Percentiles rank a stretch among this genome's conserved stretches.
phyloP scores from a whole-genome alignment of 495 filamentous ascomycete species.

The Penicillium coffeae region DNA sequence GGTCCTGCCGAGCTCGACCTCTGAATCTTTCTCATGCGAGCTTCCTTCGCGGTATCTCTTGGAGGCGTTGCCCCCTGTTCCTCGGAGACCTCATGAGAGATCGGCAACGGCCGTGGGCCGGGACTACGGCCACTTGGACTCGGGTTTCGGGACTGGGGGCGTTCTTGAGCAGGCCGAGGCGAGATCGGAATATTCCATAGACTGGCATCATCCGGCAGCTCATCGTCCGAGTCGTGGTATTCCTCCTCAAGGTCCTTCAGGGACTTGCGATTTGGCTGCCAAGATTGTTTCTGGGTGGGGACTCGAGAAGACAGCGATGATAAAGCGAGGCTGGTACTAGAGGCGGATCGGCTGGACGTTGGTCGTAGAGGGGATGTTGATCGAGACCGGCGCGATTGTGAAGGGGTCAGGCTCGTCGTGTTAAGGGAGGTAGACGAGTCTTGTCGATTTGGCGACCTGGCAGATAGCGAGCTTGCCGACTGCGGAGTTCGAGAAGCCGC shows the following conservation, averaged over 20 bases:
- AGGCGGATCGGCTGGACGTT: conserved; percentile 27
- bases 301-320: conserved; percentile 33
- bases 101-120: conserved; percentile 37
- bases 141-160: conserved; percentile 46
- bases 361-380: conserved; percentile 40
- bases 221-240: conserved; percentile 84
- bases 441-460: conserved; percentile 22
- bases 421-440: conserved; percentile 19
- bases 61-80: conserved; percentile 7
- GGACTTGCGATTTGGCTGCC: conserved; percentile 78
- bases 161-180: conserved; percentile 68
- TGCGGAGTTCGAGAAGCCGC: conserved; percentile 20
- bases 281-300: conserved; percentile 43
- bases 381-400: conserved; percentile 33
- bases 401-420: conserved; percentile 23
- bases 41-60: conserved; percentile 29
- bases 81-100: conserved; percentile 38
- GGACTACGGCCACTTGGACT: conserved; percentile 54
- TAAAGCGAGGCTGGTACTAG: conserved; percentile 32
- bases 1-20: conserved; percentile 45
- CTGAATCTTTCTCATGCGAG: conserved; percentile 25
- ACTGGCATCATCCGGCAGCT: conserved; percentile 86
- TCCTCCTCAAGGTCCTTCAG: conserved; percentile 78
- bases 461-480: conserved; percentile 17
- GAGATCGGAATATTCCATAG: conserved; percentile 96